Evolutionary conservation across 23 red algal species (phyloP), one percentile per base, ranked within the genome.

Genomic region (Cyanidioschyzon merolae): DNA sequence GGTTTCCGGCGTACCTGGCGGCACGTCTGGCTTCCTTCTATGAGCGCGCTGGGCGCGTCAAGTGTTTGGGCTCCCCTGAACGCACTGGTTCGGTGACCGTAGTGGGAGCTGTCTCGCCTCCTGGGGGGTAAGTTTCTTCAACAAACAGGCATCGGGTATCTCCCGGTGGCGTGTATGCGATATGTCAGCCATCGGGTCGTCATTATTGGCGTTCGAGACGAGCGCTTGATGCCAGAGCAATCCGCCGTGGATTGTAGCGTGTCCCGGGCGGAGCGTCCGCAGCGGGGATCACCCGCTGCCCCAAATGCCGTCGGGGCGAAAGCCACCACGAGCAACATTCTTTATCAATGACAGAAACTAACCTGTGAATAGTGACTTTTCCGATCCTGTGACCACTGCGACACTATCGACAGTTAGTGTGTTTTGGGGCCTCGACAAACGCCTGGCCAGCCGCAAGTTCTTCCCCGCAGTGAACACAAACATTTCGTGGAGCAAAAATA

Each of bases 341-440:
- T 54, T 7, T 54, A 54, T 54, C 45, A 21, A 54, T 54, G 21
- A 71, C 63, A 71, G 63, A 71, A 7, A 71, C 63, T 71, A 71
- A 71, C 63, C 63, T 35, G 12, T 3, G 3, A 3, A 32, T 27
- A 71, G 63, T 63, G 94, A 98, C 57, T 98, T 98, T 80, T 98
- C 94, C 2, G 94, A 98, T 84, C 94, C 94, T 3, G 94, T 98
- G 24, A 98, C 94, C 0, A 88, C 88, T n/a, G 94, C 94, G 57
- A 98, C 94, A 0, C 88, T 98, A 68, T 84, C 87, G 76, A 98
- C 90, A 63, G 89, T 91, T 58, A 85, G 89, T 40, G 94, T 91
- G 58, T 98, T 98, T 79, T 98, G 94, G 94, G 94, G 94, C 41
- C 86, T 98, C 54, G 94, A 98, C 83, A 98, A 98, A 63, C 90